Base-by-base conservation (phyloP, 306 rosid species). In the Acacia melanoxylon region DNA sequence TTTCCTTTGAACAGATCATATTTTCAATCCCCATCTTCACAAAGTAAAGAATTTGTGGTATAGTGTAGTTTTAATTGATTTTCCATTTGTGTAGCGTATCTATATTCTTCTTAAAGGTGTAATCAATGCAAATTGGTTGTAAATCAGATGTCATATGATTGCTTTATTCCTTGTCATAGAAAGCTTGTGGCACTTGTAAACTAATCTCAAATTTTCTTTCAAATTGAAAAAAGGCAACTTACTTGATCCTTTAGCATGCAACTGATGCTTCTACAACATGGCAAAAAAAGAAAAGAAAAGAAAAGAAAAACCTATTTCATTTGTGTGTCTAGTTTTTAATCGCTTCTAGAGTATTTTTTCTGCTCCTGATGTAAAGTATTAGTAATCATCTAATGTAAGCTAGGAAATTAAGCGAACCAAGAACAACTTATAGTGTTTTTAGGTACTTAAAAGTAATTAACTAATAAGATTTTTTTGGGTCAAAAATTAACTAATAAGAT, bases 261-360 rank as follows among this genome's bases (percentile, higher is more conserved):
- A 42, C 45, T 31, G n/a, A 74, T 42, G 74, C 46, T 46, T 80
- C 70, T 75, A 22, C 33, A 79, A 67, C 45, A 74, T 25, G 33
- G 67, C 70, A 17, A 10, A 22, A 15, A 12, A n/a, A n/a, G n/a
- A n/a, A n/a, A n/a, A n/a, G n/a, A n/a, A n/a, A n/a, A n/a, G n/a
- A n/a, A n/a, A n/a, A n/a, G n/a, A n/a, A n/a, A 8, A 16, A 20
- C 59, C 19, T 1, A 24, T 71, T 61, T 19, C 31, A 13, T 8
- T 19, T 40, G 14, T 2, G 31, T 8, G 24, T 52, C 20, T 13
- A 24, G 19, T 70, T 73, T 45, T 16, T 65, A 8, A 69, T 31
- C 35, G 51, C 59, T 83, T n/a, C 27, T 62, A 56, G 11, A 63
- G 22, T 46, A 54, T 40, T 54, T 41, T 73, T 51, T 29, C 76